Evolutionary conservation across 768 basidiomycete species (phyloP).

Genomic region (Trametes punicea): DNA sequence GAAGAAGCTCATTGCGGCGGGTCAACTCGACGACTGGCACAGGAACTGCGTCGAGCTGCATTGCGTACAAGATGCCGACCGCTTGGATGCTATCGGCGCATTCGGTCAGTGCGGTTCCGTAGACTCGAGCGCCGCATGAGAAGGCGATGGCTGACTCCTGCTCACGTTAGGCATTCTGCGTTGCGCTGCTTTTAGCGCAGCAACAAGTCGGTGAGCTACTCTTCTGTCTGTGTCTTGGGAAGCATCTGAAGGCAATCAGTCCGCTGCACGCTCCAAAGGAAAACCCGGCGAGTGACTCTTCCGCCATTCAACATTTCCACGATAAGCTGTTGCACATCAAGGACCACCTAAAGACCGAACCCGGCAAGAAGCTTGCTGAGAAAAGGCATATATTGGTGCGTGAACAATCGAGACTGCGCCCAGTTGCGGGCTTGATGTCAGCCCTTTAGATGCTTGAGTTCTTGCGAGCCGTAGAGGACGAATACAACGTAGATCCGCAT

Average conservation of each 20-base stretch:
- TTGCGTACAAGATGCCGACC: constrained; percentile 57
- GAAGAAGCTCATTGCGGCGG: constrained; percentile 55
- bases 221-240: not conserved
- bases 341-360: constrained; percentile 72
- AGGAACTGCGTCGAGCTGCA: constrained; percentile 70
- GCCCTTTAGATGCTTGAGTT: constrained; percentile 65
- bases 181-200: constrained; percentile 44
- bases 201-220: constrained; percentile 31
- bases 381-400: constrained; percentile 70
- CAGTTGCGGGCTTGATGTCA: no score
- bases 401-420: no score
- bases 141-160: not conserved
- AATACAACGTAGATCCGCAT: constrained; percentile 44
- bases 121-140: not conserved
- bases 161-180: constrained; percentile 40
- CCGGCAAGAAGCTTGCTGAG: constrained; percentile 63
- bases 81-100: constrained; percentile 51
- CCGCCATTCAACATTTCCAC: constrained; percentile 79
- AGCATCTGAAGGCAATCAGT: constrained; percentile 25
- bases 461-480: constrained; percentile 53
- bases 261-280: constrained; percentile 45
- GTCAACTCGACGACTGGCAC: constrained; percentile 65
- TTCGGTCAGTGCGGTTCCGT: constrained; percentile 35
- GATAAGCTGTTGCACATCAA: constrained; percentile 80
- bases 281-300: constrained; percentile 41